phyloP scores from a whole-genome alignment of 495 filamentous ascomycete genomes.

The Apiosordaria backusii region DNA sequence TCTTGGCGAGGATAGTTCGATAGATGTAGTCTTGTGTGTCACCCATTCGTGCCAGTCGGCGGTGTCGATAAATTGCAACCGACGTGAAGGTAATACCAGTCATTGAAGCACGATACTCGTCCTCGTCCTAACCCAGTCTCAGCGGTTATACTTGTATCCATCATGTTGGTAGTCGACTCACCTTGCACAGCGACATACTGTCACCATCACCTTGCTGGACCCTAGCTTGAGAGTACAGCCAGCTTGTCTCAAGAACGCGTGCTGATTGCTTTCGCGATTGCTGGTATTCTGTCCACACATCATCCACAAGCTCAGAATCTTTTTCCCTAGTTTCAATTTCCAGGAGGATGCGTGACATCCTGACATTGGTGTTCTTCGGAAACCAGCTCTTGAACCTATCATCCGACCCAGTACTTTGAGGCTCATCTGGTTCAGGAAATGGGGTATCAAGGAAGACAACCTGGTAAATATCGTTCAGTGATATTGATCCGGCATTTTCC shows the following conservation, averaged over 20 bases:
- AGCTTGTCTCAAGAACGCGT: background rate
- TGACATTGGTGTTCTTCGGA: constrained; percentile 15
- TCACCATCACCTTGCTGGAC: background rate
- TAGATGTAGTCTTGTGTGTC: background rate
- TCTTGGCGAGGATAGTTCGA: background rate
- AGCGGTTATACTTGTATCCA: background rate
- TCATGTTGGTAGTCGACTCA: background rate
- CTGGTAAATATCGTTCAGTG: background rate
- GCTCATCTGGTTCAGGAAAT: background rate
- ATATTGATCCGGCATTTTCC: background rate
- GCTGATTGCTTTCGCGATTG: background rate
- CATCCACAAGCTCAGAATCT: constrained; percentile 6
- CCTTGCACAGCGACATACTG: background rate
- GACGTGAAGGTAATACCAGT: background rate
- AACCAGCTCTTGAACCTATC: background rate
- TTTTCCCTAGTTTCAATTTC: constrained; percentile 13
- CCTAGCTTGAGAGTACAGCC: background rate
- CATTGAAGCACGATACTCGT: background rate
- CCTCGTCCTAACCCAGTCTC: background rate
- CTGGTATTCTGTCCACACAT: background rate
- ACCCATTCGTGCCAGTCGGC: background rate
- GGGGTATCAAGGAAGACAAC: background rate
- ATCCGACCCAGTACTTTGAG: background rate
- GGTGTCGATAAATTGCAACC: background rate
- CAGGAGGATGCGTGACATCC: constrained; percentile 15